Evolutionary conservation across 202 grass and related monocot genomes (phyloP).

Genomic region (Saccharum hybrid): DNA sequence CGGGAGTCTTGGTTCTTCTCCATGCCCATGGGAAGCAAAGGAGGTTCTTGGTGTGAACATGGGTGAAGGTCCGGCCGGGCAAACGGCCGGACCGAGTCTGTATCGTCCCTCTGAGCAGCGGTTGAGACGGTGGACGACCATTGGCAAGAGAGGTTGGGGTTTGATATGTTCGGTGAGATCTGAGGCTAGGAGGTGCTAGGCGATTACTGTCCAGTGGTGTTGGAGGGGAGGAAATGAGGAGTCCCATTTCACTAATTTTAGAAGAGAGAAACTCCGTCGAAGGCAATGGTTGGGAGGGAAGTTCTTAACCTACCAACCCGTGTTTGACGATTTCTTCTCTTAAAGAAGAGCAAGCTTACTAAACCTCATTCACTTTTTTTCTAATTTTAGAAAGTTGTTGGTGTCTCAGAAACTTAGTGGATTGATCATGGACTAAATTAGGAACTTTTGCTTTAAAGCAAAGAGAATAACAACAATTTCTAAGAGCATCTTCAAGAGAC

Average conservation of each 20-base stretch:
- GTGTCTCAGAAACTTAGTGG: no score
- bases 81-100: conserved; percentile 21
- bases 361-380: no score
- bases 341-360: no score
- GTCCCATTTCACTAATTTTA: conserved; percentile 39
- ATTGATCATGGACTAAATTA: no score
- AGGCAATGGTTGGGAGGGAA: conserved; percentile 3
- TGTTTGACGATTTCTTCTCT: no score
- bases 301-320: no score
- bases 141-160: background rate
- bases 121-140: conserved; percentile 19
- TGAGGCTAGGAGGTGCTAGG: conserved; percentile 42
- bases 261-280: background rate
- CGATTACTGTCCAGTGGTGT: conserved; percentile 41
- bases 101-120: background rate
- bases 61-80: conserved; percentile 33
- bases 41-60: conserved; percentile 36
- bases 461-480: no score
- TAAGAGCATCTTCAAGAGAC: no score
- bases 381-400: no score
- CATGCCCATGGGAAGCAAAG: conserved; percentile 31
- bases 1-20: conserved; percentile 40
- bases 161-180: conserved; percentile 30
- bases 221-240: conserved; percentile 12
- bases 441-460: no score